Evolutionary conservation across 306 rosid genomes (phyloP), one percentile per base, ranked within the genome.

Genomic region (Quercus glauca): DNA sequence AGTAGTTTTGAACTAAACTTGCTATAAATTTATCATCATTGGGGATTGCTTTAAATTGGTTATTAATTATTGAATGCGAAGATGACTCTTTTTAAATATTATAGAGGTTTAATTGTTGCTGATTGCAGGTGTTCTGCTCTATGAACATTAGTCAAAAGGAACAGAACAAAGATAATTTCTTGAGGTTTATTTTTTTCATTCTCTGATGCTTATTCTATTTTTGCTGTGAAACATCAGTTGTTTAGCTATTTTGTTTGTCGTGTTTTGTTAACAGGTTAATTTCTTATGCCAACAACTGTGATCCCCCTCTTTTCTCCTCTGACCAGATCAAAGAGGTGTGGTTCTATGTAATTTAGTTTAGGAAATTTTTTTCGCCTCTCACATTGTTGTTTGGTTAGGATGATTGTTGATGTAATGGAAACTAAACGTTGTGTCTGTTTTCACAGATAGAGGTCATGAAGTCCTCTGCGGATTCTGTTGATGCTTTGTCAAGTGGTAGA

Each of bases 301-400:
- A 49, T 60, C 70, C 88, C 81, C 83, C 73, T 74, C 75, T 88
- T 68, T 85, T 91, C 79, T 80, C 93, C 57, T 70, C 85, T 1
- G 88, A 87, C 77, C 91, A 79, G 74, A 86, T 89, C 63, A 87
- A 88, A 82, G 88, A 93, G 98, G 99, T 96, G 86, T 76, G 60
- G 53, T 76, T 83, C 71, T 73, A 49, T 86, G 65, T 35, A 73
- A 53, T 67, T 26, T 43, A 21, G 78, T 83, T 81, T 58, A 3
- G 72, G 68, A 69, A 58, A 25, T 10, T 65, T 69, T 52, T 76
- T 76, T 80, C 70, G 19, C 7, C 26, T 13, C 20, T 59, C 26
- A 18, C 63, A 8, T n/a, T 75, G 73, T 49, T 45, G 21, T 80
- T 71, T 18, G 37, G 71, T 49, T 73, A 60, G 49, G 26, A 80